phyloP scores from a whole-genome alignment of 345 rosid species.

The Eucalyptus polybractea region DNA sequence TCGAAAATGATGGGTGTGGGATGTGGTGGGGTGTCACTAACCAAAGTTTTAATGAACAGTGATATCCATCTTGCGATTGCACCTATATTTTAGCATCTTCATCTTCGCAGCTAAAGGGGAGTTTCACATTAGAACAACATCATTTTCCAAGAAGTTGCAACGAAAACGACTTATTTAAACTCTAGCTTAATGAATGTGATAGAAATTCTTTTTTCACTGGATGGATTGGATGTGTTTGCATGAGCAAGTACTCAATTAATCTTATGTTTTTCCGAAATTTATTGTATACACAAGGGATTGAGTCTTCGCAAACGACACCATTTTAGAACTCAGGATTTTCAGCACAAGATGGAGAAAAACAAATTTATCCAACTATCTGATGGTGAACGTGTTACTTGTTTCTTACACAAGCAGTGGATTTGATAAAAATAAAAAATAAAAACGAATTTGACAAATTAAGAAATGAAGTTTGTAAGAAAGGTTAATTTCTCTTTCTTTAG shows the following conservation, averaged over 20 bases:
- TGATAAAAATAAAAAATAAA: not conserved
- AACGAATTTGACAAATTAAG: not conserved
- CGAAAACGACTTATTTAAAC: not conserved
- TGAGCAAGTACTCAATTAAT: not conserved
- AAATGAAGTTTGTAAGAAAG: not conserved
- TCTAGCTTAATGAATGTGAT: not conserved
- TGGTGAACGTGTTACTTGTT: not conserved
- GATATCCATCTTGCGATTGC: not conserved
- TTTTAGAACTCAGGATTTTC: not conserved
- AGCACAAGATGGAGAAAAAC: not conserved
- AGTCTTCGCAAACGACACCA: not conserved
- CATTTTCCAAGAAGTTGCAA: not conserved
- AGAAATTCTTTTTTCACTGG: not conserved
- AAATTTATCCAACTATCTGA: not conserved
- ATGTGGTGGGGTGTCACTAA: conserved; percentile 2
- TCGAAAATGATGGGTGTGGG: not conserved
- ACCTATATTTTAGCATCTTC: not conserved
- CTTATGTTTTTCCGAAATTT: not conserved
- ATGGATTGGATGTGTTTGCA: not conserved
- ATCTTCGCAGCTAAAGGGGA: not conserved
- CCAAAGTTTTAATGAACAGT: not conserved
- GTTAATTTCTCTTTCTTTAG: not conserved
- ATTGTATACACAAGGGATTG: not conserved
- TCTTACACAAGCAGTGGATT: not conserved
- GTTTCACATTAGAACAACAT: not conserved